Conservation (phyloP, 2,329 filamentous ascomycete species). For the Arthrobotrys sinensis region DNA sequence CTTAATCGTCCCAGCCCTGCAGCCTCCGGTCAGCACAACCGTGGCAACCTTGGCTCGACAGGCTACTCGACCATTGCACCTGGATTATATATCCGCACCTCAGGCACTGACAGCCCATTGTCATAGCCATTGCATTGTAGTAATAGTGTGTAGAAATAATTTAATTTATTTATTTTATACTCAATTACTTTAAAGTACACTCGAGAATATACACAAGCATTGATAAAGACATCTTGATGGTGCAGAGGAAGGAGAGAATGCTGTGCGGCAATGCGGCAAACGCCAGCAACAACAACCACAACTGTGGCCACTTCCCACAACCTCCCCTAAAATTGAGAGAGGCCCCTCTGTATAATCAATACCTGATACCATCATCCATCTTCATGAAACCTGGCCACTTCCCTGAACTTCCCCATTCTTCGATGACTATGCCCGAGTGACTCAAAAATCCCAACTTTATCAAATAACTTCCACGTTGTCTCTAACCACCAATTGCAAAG, state of each 20-base stretch:
- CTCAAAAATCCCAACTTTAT: slow-evolving; percentile 1
- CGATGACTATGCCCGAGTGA: slow-evolving; percentile 17
- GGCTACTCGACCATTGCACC: too few relatives aligned
- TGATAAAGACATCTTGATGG: too few relatives aligned
- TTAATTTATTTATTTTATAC: too few relatives aligned
- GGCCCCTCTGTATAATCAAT: too few relatives aligned
- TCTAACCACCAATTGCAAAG: not conserved
- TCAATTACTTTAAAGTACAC: too few relatives aligned
- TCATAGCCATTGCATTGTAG: too few relatives aligned
- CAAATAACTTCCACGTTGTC: slow-evolving; percentile 22
- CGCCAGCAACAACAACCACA: slow-evolving; percentile 20
- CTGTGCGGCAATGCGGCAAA: slow-evolving; percentile 15
- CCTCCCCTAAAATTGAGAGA: too few relatives aligned
- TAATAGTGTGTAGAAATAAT: too few relatives aligned
- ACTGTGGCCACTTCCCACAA: slow-evolving; percentile 17
- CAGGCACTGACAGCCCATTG: too few relatives aligned
- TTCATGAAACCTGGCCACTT: slow-evolving; percentile 32
- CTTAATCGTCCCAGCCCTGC: slow-evolving; percentile 30
- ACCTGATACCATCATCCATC: not conserved
- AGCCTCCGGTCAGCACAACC: not conserved
- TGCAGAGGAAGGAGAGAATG: too few relatives aligned
- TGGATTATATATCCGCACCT: too few relatives aligned
- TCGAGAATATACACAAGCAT: too few relatives aligned
- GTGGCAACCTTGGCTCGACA: not conserved
- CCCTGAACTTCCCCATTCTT: slow-evolving; percentile 22